phyloP scores from a whole-genome alignment of 257 asterid species.

The Nicotiana attenuata region DNA sequence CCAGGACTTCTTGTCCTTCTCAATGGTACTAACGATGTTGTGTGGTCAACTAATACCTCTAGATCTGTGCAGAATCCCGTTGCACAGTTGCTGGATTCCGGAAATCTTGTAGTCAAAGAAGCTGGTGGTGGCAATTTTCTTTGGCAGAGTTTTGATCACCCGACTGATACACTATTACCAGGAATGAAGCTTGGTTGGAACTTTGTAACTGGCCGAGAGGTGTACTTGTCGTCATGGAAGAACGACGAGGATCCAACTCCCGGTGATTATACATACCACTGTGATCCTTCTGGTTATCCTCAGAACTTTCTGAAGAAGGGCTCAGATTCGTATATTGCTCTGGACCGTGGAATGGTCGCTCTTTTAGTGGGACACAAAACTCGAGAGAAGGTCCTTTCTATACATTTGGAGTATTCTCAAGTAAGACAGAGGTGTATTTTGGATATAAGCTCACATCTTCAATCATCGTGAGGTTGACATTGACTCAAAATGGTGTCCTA shows the following conservation, averaged over 20 bases:
- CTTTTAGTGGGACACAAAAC: slow-evolving; percentile 16
- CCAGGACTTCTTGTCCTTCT: slow-evolving; percentile 19
- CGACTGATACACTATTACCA: slow-evolving; percentile 18
- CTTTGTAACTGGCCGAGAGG: background rate
- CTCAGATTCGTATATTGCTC: background rate
- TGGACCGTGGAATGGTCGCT: slow-evolving; percentile 30
- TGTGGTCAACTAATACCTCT: slow-evolving; percentile 23
- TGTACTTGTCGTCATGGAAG: slow-evolving; percentile 33
- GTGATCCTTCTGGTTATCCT: slow-evolving; percentile 24
- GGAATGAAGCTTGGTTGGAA: slow-evolving; percentile 16
- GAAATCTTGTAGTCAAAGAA: slow-evolving; percentile 27
- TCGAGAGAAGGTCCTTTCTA: slow-evolving; percentile 4
- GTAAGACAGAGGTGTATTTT: slow-evolving; percentile 22
- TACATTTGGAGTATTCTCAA: slow-evolving; percentile 7
- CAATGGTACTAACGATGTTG: background rate
- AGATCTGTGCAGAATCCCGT: slow-evolving; percentile 3
- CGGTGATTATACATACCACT: slow-evolving; percentile 20
- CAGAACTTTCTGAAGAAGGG: slow-evolving; percentile 11
- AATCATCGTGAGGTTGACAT: slow-evolving; percentile 8
- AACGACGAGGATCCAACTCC: slow-evolving; percentile 32
- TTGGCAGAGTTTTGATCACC: background rate
- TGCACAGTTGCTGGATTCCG: slow-evolving; percentile 14
- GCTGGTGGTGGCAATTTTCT: background rate
- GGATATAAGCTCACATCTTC: slow-evolving; percentile 4
- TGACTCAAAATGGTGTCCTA: slow-evolving; percentile 20